phyloP scores from a whole-genome alignment of 306 rosid species.

The Mimosa pudica region DNA sequence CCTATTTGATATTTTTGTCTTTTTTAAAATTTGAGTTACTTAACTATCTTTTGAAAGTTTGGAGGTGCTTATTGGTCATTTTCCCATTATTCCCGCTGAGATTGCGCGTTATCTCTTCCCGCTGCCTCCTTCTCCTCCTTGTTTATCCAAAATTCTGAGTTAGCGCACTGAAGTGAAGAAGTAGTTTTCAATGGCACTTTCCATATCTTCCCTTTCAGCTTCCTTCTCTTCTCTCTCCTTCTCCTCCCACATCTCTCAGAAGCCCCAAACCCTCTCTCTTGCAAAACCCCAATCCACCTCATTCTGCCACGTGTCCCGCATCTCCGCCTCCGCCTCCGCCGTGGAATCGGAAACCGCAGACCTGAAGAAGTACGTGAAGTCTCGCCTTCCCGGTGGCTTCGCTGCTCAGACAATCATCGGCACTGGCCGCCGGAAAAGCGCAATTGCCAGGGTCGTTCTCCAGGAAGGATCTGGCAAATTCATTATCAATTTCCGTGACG shows the following conservation, averaged over 20 bases:
- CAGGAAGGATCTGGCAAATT: constrained; percentile 91
- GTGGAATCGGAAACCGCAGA: constrained; percentile 60
- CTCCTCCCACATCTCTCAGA: constrained; percentile 68
- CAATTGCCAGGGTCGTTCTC: constrained; percentile 88
- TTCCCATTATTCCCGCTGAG: no score
- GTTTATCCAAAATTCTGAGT: not conserved
- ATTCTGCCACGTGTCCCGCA: constrained; percentile 30
- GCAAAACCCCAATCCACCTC: constrained; percentile 42
- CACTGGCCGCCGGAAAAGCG: constrained; percentile 87
- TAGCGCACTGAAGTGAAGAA: not conserved
- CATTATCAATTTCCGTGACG: constrained; percentile 87
- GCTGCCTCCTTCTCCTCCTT: not conserved
- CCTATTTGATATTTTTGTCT: no score
- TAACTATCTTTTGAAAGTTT: no score
- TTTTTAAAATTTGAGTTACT: no score
- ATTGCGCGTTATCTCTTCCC: no score
- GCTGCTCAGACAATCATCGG: constrained; percentile 85
- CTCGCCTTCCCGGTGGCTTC: constrained; percentile 93
- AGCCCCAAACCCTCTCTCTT: constrained; percentile 43
- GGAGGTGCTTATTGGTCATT: no score
- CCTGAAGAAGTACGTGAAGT: constrained; percentile 67
- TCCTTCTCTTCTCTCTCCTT: constrained; percentile 81
- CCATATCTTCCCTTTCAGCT: constrained; percentile 57
- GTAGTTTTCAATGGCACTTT: constrained; percentile 52
- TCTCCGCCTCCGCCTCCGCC: constrained; percentile 54